Conservation (phyloP, 768 basidiomycete species). For the Lactifluus subvellereus region DNA sequence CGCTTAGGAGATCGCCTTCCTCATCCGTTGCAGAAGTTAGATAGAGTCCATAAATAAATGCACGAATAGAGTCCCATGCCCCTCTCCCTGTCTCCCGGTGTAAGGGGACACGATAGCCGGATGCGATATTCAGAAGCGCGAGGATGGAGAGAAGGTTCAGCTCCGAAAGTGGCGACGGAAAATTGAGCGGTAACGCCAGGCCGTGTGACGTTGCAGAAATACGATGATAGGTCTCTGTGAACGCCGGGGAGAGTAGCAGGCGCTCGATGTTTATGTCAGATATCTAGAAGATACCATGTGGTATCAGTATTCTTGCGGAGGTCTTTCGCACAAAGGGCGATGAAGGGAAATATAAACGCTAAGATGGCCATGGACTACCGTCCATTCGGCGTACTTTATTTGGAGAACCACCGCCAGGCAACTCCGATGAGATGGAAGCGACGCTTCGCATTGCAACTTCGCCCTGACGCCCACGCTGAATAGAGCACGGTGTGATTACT, state of each 20-base stretch:
- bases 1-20: slow-evolving; percentile 53
- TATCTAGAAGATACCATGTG: slow-evolving; percentile 41
- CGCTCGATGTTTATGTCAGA: slow-evolving; percentile 49
- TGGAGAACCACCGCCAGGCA: background rate
- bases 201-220: slow-evolving; percentile 58
- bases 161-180: slow-evolving; percentile 65
- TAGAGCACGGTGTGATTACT: background rate
- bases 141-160: slow-evolving; percentile 77
- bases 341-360: slow-evolving; percentile 1
- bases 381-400: background rate
- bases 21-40: slow-evolving; percentile 54
- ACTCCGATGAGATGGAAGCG: background rate
- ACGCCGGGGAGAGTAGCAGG: slow-evolving; percentile 58
- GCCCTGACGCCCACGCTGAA: background rate
- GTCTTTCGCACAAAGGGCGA: background rate
- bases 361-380: slow-evolving; percentile 7
- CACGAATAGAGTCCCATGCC: slow-evolving; percentile 78
- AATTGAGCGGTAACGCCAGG: slow-evolving; percentile 71
- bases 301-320: slow-evolving; percentile 7
- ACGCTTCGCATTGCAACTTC: background rate
- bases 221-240: slow-evolving; percentile 54
- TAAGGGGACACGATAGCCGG: slow-evolving; percentile 70
- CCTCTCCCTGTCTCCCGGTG: slow-evolving; percentile 70
- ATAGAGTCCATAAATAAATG: slow-evolving; percentile 66
- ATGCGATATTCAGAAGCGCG: slow-evolving; percentile 77